These are phyloP conservation scores for Diaporthe sp. DNA, from an alignment of 2,329 filamentous ascomycete species.

Conservation along the genomic window DNA sequence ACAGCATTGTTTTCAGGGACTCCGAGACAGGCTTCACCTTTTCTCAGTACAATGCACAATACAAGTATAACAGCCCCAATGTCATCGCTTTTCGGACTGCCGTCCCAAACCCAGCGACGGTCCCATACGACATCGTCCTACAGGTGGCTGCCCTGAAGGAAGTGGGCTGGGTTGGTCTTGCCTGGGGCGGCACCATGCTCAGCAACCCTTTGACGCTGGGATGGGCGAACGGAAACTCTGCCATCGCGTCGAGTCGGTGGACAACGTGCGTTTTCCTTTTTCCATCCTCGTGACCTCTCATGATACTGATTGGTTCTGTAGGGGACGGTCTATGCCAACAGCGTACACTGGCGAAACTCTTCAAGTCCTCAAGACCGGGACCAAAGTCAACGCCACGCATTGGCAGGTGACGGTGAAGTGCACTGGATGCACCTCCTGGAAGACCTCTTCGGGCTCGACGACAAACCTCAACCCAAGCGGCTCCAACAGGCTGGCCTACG, in stretches of 20 bases:
- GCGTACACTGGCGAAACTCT: constrained; percentile 42
- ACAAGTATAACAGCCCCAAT: neutral
- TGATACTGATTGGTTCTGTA: neutral
- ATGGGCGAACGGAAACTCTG: constrained; percentile 1
- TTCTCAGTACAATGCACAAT: constrained; percentile 28
- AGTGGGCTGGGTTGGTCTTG: constrained; percentile 3
- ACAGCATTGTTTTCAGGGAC: constrained; percentile 26
- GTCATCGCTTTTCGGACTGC: constrained; percentile 39
- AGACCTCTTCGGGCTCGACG: neutral
- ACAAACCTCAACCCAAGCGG: neutral
- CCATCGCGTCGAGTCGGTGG: constrained; percentile 5
- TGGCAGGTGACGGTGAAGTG: constrained; percentile 50
- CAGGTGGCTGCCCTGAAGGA: constrained; percentile 10
- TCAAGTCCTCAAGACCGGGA: constrained; percentile 48
- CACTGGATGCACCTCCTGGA: constrained; percentile 44
- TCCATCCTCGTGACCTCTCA: fast-evolving
- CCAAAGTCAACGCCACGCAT: constrained; percentile 47
- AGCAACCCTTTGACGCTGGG: neutral
- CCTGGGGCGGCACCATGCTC: constrained; percentile 24
- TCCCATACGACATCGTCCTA: constrained; percentile 5
- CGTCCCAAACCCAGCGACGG: neutral
- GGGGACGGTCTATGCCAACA: neutral
- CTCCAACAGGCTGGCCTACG: constrained; percentile 42
- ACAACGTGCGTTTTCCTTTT: neutral
- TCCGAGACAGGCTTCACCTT: constrained; percentile 33